phyloP scores from a whole-genome alignment of 805 yeast genomes.

The Saturnispora sekii region DNA sequence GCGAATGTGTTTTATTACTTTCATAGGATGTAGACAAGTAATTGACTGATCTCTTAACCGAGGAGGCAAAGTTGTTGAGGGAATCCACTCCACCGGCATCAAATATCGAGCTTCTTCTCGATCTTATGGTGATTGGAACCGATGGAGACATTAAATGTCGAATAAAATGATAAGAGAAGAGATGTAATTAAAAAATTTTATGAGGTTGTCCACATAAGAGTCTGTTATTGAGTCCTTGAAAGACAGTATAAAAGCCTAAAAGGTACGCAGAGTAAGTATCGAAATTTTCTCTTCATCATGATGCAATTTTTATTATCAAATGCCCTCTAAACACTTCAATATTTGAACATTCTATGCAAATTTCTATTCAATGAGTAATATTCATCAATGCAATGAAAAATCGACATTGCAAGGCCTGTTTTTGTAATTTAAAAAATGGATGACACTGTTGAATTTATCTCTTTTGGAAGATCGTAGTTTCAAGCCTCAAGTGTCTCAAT shows the following conservation, averaged over 20 bases:
- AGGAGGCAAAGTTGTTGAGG: slow-evolving; percentile 29
- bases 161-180: not conserved
- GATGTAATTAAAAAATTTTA: not conserved
- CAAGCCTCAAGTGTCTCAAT: not conserved
- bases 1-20: not conserved
- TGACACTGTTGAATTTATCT: not conserved
- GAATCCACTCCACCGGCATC: slow-evolving; percentile 31
- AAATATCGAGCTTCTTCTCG: slow-evolving; percentile 26
- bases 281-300: no score
- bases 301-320: no score
- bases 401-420: no score
- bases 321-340: no score
- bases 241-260: no score
- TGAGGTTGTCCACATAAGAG: not conserved
- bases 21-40: slow-evolving; percentile 21
- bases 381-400: no score
- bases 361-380: no score
- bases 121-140: slow-evolving; percentile 6
- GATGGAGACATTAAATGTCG: not conserved
- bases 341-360: no score
- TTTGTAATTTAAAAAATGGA: no score
- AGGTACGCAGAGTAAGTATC: no score
- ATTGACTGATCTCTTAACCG: slow-evolving; percentile 25
- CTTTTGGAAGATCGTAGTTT: not conserved
- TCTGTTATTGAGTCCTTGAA: no score